Evolutionary conservation across 331 rosid species (phyloP), one percentile per base, ranked within the genome.

Genomic region (Rhamnella rubrinervis): DNA sequence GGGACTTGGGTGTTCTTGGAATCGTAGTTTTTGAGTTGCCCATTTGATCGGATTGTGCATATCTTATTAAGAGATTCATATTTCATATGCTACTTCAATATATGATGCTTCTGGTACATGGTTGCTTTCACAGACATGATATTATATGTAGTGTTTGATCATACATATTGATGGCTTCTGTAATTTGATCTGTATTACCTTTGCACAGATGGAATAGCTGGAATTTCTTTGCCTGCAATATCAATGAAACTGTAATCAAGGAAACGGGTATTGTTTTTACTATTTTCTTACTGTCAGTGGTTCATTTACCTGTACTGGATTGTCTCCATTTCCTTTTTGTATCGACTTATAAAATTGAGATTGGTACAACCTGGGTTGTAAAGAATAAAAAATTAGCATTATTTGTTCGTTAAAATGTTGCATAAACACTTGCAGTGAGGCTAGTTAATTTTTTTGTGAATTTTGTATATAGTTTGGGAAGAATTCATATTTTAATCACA

Each of bases 171-270:
- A 18, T 44, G 26, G 23, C 3, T n/a, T 31, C 31, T 14, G 52
- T 19, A 17, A 16, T 58, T 23, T 56, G 70, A 58, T 69, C 6
- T 69, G 13, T 38, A 6, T 60, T 10, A 6, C 65, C 6, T 12
- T 55, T 55, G 61, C 47, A 78, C 77, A 95, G 98, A 74, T 95
- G 98, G 98, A 95, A 91, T 79, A 95, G 98, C 87, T 95, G 98
- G 98, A 95, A 95, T 81, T 95, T 95, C 84, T 95, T 89, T 72
- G 97, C 97, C 52, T 95, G 98, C 88, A 80, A 91, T 70, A 91
- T 95, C 59, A 86, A 82, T 75, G 98, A 95, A 81, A 84, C 86
- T 0, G 85, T 89, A 60, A 86, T 95, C 66, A 91, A 78, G 85
- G 97, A 95, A 89, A 87, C 91, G 6, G 98, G 98, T 95, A 69